Conservation (phyloP, 495 filamentous ascomycete genomes). For the Aspergillus indologenus region DNA sequence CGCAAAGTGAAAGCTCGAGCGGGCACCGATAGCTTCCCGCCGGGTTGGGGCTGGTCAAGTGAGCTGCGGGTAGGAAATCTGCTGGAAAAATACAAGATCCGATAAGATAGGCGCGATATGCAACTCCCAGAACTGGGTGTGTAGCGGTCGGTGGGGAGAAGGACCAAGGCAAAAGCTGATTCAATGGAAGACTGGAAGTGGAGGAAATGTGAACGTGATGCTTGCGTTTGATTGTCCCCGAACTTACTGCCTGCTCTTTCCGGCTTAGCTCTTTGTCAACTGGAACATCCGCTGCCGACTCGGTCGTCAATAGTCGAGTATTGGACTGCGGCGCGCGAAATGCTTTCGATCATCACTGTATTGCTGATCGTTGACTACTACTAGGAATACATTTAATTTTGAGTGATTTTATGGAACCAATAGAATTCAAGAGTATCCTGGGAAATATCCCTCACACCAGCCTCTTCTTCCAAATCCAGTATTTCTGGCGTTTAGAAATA, state of each 20-base stretch:
- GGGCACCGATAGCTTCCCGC: constrained; percentile 14
- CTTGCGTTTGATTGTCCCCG: constrained; percentile 25
- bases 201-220: constrained; percentile 18
- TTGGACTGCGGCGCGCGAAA: neutral
- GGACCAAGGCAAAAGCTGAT: constrained; percentile 5
- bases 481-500: neutral
- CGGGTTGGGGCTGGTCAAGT: constrained; percentile 11
- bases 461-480: neutral
- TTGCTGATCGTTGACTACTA: no score
- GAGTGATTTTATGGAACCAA: no score
- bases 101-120: neutral
- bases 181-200: constrained; percentile 10
- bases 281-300: constrained; percentile 8
- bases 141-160: constrained; percentile 1
- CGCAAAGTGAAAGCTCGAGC: constrained; percentile 19
- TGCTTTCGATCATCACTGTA: neutral
- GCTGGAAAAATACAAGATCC: constrained; percentile 18
- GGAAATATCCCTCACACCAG: neutral
- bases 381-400: no score
- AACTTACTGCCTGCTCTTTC: constrained; percentile 28
- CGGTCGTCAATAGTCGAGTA: neutral
- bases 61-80: constrained; percentile 14
- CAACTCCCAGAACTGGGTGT: neutral
- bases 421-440: no score
- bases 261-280: constrained; percentile 37